Conservation (phyloP, 495 filamentous ascomycete genomes). For the Penicillium mononematosum region DNA sequence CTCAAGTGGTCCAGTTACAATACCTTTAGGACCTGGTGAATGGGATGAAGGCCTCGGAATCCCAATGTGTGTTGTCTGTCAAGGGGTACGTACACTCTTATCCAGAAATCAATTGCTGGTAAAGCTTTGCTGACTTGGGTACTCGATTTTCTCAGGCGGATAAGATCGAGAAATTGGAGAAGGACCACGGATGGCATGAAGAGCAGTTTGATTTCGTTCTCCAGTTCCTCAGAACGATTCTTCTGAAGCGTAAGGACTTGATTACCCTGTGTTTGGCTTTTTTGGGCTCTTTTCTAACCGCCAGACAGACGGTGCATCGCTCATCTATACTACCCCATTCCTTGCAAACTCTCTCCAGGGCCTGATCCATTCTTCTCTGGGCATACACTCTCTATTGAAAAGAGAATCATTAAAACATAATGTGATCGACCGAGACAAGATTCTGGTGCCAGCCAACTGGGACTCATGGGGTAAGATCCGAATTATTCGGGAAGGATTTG, state of each 20-base stretch:
- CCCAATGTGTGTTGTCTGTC: slow-evolving; percentile 88
- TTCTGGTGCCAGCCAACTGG: slow-evolving; percentile 93
- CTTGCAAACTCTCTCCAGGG: slow-evolving; percentile 74
- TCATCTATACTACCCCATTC: slow-evolving; percentile 87
- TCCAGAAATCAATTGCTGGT: no score
- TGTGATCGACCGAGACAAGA: slow-evolving; percentile 92
- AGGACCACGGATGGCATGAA: slow-evolving; percentile 86
- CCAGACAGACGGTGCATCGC: slow-evolving; percentile 73
- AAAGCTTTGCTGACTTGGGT: slow-evolving; percentile 25
- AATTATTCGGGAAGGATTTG: slow-evolving; percentile 89
- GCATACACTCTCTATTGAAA: slow-evolving; percentile 85
- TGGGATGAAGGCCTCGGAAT: slow-evolving; percentile 91
- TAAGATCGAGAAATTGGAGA: slow-evolving; percentile 83
- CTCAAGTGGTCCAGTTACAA: slow-evolving; percentile 52
- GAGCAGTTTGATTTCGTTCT: slow-evolving; percentile 90
- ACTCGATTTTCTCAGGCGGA: slow-evolving; percentile 61
- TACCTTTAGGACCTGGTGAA: slow-evolving; percentile 85
- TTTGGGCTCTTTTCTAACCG: slow-evolving; percentile 22
- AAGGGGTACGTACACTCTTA: slow-evolving; percentile 64
- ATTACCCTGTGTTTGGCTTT: neutral
- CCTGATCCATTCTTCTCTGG: slow-evolving; percentile 82
- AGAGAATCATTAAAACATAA: slow-evolving; percentile 86
- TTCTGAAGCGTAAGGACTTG: slow-evolving; percentile 70
- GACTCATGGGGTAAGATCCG: slow-evolving; percentile 98
- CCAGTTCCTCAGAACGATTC: slow-evolving; percentile 81